A percentile compares a stretch with the other conserved stretches of the same genome.
phyloP scores from a whole-genome alignment of 495 filamentous ascomycete genomes.

The Diplogelasinospora grovesii region DNA sequence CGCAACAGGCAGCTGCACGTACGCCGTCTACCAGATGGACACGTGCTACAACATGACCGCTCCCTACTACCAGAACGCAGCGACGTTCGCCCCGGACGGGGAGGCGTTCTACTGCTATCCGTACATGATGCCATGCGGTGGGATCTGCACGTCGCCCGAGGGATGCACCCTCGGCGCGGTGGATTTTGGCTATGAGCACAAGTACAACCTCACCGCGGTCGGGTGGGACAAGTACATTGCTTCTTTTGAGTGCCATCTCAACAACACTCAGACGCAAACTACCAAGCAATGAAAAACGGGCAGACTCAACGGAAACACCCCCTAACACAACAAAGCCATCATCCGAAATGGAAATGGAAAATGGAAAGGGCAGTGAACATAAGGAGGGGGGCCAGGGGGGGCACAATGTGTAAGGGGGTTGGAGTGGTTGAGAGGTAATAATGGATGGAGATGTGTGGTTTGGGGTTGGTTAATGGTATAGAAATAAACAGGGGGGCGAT shows the following conservation, averaged over 20 bases:
- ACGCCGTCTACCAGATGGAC: conserved; percentile 28
- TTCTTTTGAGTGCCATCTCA: conserved; percentile 33
- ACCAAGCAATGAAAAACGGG: conserved; percentile 7
- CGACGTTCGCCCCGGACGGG: conserved; percentile 36
- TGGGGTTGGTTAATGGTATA: background rate
- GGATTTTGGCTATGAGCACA: conserved; percentile 26
- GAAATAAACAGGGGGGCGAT: background rate
- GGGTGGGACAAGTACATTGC: conserved; percentile 29
- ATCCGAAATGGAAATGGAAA: too few relatives aligned
- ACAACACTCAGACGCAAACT: conserved; percentile 13
- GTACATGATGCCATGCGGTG: conserved; percentile 23
- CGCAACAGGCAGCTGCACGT: conserved; percentile 31
- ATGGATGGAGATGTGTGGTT: too few relatives aligned
- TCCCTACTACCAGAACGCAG: conserved; percentile 23
- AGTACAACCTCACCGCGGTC: conserved; percentile 30
- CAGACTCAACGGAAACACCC: too few relatives aligned
- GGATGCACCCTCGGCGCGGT: conserved; percentile 39
- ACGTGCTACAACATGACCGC: conserved; percentile 32
- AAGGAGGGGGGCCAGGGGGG: too few relatives aligned
- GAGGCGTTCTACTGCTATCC: conserved; percentile 37
- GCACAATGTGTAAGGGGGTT: too few relatives aligned
- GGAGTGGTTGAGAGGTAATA: background rate
- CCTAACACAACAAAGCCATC: too few relatives aligned
- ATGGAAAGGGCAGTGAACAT: too few relatives aligned
- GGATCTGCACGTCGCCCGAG: conserved; percentile 36